A percentile compares a stretch with the other conserved stretches of the same genome.
Evolutionary conservation across 495 filamentous ascomycete species (phyloP).

Genomic region (Stereocaulon alpinum): DNA sequence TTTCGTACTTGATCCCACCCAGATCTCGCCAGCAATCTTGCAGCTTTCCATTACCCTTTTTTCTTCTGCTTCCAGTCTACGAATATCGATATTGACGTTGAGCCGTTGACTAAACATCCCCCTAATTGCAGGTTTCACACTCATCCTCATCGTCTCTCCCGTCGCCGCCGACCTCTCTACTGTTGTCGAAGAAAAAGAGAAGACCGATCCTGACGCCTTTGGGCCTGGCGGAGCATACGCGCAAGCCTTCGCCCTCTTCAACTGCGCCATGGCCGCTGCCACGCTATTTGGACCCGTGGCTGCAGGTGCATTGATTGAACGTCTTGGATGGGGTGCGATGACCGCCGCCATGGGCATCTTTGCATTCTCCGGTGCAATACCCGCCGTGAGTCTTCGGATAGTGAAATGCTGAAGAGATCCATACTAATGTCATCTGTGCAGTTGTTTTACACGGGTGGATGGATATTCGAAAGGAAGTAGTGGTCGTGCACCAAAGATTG

Average conservation of each 20-base stretch:
- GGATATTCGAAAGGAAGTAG: slow-evolving; percentile 6
- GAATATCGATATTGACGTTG: background rate
- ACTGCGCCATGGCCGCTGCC: slow-evolving; percentile 48
- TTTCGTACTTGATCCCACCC: background rate
- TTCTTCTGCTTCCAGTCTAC: background rate
- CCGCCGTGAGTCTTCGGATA: slow-evolving; percentile 3
- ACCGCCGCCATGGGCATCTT: slow-evolving; percentile 42
- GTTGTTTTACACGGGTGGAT: slow-evolving; percentile 19
- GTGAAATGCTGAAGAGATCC: background rate
- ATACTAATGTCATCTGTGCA: background rate
- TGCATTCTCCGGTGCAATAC: slow-evolving; percentile 16
- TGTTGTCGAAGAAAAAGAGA: slow-evolving; percentile 29
- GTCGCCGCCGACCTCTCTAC: slow-evolving; percentile 32
- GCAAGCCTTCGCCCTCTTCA: slow-evolving; percentile 51
- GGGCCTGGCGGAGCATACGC: slow-evolving; percentile 47
- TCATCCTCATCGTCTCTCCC: slow-evolving; percentile 29
- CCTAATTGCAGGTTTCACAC: slow-evolving; percentile 22
- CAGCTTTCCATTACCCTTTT: background rate
- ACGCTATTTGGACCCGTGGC: slow-evolving; percentile 51
- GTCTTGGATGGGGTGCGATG: slow-evolving; percentile 52
- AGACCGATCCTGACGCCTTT: slow-evolving; percentile 33
- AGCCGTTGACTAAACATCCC: background rate
- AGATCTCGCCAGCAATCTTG: background rate
- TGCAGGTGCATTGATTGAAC: slow-evolving; percentile 48
- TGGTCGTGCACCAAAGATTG: too few relatives aligned